Evolutionary conservation across 1,284 basidiomycete genomes (phyloP).

Genomic region (Testicularia cyperi): DNA sequence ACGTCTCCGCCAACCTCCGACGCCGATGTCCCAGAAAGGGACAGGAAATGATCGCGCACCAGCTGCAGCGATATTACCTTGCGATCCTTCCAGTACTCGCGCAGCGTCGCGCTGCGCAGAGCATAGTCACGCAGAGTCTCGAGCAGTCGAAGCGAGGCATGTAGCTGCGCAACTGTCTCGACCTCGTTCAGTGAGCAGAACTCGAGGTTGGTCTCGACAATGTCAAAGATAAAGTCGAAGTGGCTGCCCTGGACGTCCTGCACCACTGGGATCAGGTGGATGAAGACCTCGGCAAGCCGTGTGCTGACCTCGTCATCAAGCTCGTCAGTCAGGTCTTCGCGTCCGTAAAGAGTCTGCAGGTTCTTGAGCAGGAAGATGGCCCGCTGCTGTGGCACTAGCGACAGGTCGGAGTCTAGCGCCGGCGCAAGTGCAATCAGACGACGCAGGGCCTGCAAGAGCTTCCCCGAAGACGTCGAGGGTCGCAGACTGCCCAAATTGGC

Average conservation of each 20-base stretch:
- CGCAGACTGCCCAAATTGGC: slow-evolving; percentile 74
- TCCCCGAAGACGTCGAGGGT: slow-evolving; percentile 68
- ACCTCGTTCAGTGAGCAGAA: slow-evolving; percentile 69
- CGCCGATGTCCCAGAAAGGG: slow-evolving; percentile 34
- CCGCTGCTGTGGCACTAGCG: slow-evolving; percentile 76
- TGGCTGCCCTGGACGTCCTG: slow-evolving; percentile 84
- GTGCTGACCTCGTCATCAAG: slow-evolving; percentile 73
- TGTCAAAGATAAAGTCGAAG: slow-evolving; percentile 88
- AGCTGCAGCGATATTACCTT: slow-evolving; percentile 66
- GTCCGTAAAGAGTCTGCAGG: slow-evolving; percentile 78
- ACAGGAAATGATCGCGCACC: slow-evolving; percentile 68
- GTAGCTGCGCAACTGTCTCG: slow-evolving; percentile 68
- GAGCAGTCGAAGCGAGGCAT: slow-evolving; percentile 72
- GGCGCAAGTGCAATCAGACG: slow-evolving; percentile 78
- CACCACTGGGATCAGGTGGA: slow-evolving; percentile 79
- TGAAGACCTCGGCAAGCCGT: slow-evolving; percentile 74
- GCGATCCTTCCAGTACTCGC: slow-evolving; percentile 70
- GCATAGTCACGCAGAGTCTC: slow-evolving; percentile 72
- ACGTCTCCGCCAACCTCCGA: neutral
- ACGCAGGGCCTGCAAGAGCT: slow-evolving; percentile 72
- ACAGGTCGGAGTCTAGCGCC: slow-evolving; percentile 74
- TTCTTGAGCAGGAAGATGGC: slow-evolving; percentile 86
- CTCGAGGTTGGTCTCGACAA: slow-evolving; percentile 83
- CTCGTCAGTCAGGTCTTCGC: slow-evolving; percentile 66
- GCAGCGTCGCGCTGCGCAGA: slow-evolving; percentile 72